Conservation (phyloP, 179 eudicot species). For the Nepenthes alata region DNA sequence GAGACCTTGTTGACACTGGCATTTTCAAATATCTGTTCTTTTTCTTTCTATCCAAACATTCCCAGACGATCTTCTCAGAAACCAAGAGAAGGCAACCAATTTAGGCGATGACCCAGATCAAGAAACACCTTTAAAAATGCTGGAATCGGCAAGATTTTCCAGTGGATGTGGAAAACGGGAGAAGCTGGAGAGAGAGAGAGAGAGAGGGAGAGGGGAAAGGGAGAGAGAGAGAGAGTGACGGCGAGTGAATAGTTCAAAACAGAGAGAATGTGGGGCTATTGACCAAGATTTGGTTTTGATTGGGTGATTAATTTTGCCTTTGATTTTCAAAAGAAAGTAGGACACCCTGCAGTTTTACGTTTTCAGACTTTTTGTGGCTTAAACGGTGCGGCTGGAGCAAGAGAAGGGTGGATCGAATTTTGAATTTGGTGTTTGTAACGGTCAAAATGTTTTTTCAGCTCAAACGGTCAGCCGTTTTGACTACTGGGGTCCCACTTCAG, state of each 20-base stretch:
- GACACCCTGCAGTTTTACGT: background rate
- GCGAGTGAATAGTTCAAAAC: background rate
- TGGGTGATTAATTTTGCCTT: background rate
- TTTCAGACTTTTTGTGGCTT: too few relatives aligned
- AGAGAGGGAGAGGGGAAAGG: background rate
- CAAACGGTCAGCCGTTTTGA: conserved; percentile 21
- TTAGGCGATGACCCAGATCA: background rate
- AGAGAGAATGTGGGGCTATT: background rate
- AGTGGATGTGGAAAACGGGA: background rate
- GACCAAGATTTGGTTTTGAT: background rate
- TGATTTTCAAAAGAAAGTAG: background rate
- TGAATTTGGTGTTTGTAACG: conserved; percentile 35
- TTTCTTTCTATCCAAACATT: conserved; percentile 25
- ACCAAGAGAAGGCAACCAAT: background rate
- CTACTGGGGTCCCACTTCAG: background rate
- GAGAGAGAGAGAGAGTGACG: background rate
- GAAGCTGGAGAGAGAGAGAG: background rate
- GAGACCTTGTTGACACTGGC: conserved; percentile 87
- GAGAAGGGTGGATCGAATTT: conserved; percentile 6
- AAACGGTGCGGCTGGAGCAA: background rate
- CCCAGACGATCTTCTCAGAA: conserved; percentile 18
- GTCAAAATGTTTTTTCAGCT: conserved; percentile 20
- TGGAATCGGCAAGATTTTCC: background rate
- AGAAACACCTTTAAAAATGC: too few relatives aligned
- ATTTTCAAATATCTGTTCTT: conserved; percentile 15